Conservation (phyloP, 2,329 filamentous ascomycete species). For the Fusarium marasasianum region DNA sequence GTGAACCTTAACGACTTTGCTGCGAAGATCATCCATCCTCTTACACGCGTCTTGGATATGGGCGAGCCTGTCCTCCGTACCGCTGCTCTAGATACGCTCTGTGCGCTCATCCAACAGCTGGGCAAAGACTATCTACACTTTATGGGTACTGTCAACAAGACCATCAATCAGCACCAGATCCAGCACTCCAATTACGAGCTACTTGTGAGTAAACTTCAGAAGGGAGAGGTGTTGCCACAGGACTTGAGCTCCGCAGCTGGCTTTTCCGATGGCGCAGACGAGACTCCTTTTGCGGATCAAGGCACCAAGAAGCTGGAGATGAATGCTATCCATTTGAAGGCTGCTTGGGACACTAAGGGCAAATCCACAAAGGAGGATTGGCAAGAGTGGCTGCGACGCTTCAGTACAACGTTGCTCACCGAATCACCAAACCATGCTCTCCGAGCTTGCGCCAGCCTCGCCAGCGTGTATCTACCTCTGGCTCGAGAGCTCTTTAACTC, state of each 20-base stretch:
- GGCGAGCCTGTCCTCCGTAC: constrained; percentile 78
- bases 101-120: constrained; percentile 93
- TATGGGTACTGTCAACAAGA: constrained; percentile 91
- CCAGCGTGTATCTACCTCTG: constrained; percentile 89
- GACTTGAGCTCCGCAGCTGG: constrained; percentile 88
- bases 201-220: constrained; percentile 90
- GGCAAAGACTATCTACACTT: constrained; percentile 97
- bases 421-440: constrained; percentile 97
- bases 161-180: constrained; percentile 80
- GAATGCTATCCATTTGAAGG: constrained; percentile 96
- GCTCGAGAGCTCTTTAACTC: constrained; percentile 97
- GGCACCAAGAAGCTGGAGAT: constrained; percentile 94
- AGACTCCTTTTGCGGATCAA: constrained; percentile 83
- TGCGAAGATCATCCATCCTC: constrained; percentile 93
- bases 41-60: constrained; percentile 82
- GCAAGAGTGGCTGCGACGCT: constrained; percentile 98
- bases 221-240: constrained; percentile 93
- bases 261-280: constrained; percentile 81
- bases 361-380: constrained; percentile 99
- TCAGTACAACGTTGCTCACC: constrained; percentile 92
- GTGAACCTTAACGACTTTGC: constrained; percentile 98
- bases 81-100: constrained; percentile 91
- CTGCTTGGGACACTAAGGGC: constrained; percentile 95
- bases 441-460: constrained; percentile 89
- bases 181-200: constrained; percentile 92